Base-by-base conservation (phyloP, 768 basidiomycete genomes). In the Agrocybe pediades region DNA sequence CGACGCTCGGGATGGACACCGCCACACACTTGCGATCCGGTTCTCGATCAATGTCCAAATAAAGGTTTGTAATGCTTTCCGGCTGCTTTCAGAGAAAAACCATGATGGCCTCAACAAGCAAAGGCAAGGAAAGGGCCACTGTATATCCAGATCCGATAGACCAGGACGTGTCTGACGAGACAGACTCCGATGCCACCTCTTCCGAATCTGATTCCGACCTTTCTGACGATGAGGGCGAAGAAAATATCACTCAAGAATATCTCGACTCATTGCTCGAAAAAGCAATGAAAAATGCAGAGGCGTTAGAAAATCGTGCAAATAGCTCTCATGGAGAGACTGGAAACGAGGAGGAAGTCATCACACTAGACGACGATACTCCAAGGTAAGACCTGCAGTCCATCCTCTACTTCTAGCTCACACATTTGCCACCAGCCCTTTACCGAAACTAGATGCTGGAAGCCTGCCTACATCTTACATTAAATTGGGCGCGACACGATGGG, bases 401-500 rank as follows among this genome's bases (percentile, higher is more conserved):
- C 46, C 45, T 9, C 9, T 24, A 17, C 27, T 39, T 29, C 20
- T 48, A 43, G 49, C 49, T 47, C 33, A 59, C 24, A 47, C 49
- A 29, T 57, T 39, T 13, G n/a, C 4, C 41, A 19, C 7, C 59
- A 87, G 85, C 58, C 75, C 77, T 20, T 64, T 92, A 42, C 90
- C 90, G 2, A 65, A 68, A 9, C 71, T 92, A n/a, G 73, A 91
- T 62, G 84, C 88, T 46, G 86, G 87, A 42, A 62, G 65, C 13
- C 78, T 90, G 9, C 88, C 89, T 6, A 65, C 70, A 15, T 75
- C 85, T 4, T 92, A 92, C 66, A 82, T 93, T 51, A 76, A 75
- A 29, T 71, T 86, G 43, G 76, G 75, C 19, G 65, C 73, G 49
- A 68, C 68, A 21, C 72, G 71, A 27, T 70, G 71, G 46, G 75